Evolutionary conservation across 2,329 filamentous ascomycete genomes (phyloP).

Genomic region (Aureobasidium sp.): DNA sequence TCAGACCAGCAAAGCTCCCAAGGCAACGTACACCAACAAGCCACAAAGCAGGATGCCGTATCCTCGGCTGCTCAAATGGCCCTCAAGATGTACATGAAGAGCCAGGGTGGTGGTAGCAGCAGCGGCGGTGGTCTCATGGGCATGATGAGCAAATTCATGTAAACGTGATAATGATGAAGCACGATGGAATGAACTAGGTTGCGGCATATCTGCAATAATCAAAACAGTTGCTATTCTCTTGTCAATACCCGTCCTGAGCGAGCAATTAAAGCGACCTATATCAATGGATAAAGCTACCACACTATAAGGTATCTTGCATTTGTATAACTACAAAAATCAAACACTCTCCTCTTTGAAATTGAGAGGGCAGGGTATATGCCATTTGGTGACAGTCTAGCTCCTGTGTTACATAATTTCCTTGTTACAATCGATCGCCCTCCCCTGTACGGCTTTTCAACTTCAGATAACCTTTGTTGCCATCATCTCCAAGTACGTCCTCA

Average conservation of each 20-base stretch:
- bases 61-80: conserved; percentile 77
- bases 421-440: neutral
- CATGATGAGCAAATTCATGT: conserved; percentile 54
- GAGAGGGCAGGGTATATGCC: neutral
- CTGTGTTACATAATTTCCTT: neutral
- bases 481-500: conserved; percentile 14
- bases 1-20: conserved; percentile 44
- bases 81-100: conserved; percentile 85
- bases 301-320: too few species aligned
- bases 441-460: conserved; percentile 29
- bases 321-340: too few species aligned
- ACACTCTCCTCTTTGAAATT: too few species aligned
- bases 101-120: conserved; percentile 46
- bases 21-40: conserved; percentile 44
- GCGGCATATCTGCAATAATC: neutral
- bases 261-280: neutral
- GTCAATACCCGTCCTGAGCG: neutral
- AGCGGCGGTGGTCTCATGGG: conserved; percentile 45
- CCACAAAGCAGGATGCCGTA: conserved; percentile 73
- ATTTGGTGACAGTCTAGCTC: neutral
- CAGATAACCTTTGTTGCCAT: conserved; percentile 35
- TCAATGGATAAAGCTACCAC: neutral
- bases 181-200: neutral
- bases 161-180: neutral
- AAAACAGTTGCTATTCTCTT: neutral